Percentiles rank a stretch among this genome's conserved stretches.
phyloP scores from a whole-genome alignment of 176 grass and related monocot genomes.

The Triticum monococcum region DNA sequence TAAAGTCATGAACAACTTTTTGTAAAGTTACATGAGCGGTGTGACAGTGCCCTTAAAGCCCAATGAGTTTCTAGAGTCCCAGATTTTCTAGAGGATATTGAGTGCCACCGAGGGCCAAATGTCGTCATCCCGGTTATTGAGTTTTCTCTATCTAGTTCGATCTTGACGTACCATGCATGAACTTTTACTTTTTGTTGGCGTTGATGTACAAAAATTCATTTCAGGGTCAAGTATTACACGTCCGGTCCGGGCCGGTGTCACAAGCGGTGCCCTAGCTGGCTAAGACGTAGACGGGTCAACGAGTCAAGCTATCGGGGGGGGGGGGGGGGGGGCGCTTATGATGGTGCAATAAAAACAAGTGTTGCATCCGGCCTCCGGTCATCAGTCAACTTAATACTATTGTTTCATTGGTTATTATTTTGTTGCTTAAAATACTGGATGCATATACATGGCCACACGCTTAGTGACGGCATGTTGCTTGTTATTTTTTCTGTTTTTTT shows the following conservation, averaged over 20 bases:
- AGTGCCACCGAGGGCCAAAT: no score
- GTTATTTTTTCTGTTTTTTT: not conserved
- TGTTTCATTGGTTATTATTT: slow-evolving; percentile 12
- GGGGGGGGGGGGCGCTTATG: not conserved
- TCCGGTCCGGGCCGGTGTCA: not conserved
- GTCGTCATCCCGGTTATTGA: not conserved
- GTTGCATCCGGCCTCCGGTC: not conserved
- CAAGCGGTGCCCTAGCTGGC: not conserved
- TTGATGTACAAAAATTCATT: not conserved
- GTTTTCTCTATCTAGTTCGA: not conserved
- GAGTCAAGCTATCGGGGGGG: not conserved
- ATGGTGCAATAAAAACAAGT: not conserved
- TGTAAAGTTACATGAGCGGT: no score
- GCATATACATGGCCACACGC: not conserved
- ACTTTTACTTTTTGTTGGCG: not conserved
- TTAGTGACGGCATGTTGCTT: not conserved
- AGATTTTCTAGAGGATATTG: no score
- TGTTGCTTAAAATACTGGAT: not conserved
- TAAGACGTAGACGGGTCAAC: not conserved
- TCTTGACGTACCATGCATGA: not conserved
- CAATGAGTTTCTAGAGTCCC: no score
- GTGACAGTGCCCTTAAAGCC: no score
- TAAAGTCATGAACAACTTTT: no score
- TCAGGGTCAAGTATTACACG: not conserved
- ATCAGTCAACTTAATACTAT: not conserved